Evolutionary conservation across 805 yeast species (phyloP).

Genomic region (Yamadazyma sp.): DNA sequence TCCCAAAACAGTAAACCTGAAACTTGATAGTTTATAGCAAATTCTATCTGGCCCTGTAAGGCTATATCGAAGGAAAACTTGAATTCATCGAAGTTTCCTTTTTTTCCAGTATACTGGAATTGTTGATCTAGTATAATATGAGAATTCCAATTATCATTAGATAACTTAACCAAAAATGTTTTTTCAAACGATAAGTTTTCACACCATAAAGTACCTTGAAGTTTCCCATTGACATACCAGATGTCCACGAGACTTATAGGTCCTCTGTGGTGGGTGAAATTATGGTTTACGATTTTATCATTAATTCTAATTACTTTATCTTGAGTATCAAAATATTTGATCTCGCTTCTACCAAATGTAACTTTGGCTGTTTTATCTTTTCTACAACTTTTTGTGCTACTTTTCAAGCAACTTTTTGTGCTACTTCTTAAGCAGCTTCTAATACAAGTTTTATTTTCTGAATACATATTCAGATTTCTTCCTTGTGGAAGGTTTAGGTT

Average conservation of each 20-base stretch:
- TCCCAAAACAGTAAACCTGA: slow-evolving; percentile 34
- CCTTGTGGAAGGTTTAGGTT: too few relatives aligned
- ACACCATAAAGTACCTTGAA: slow-evolving; percentile 10
- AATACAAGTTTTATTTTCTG: too few relatives aligned
- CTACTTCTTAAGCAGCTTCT: too few relatives aligned
- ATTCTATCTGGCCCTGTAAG: slow-evolving; percentile 7
- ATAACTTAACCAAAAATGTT: slow-evolving; percentile 39
- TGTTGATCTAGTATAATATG: slow-evolving; percentile 20
- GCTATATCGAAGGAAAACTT: slow-evolving; percentile 44
- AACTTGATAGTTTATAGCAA: slow-evolving; percentile 27
- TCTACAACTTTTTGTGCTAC: too few relatives aligned
- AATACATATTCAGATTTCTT: too few relatives aligned
- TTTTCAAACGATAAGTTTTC: slow-evolving; percentile 37
- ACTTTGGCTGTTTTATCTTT: neutral
- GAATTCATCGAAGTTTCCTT: slow-evolving; percentile 42
- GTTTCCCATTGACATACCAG: slow-evolving; percentile 9
- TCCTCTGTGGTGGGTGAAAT: neutral
- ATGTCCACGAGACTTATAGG: slow-evolving; percentile 29
- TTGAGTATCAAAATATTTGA: neutral
- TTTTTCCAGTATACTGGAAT: slow-evolving; percentile 8
- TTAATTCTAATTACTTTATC: neutral
- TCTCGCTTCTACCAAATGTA: neutral
- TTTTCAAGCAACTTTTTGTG: too few relatives aligned
- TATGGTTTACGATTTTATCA: neutral
- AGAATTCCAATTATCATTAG: slow-evolving; percentile 49